Evolutionary conservation across 306 rosid genomes (phyloP), one percentile per base, ranked within the genome.

Genomic region (Dalbergia cochinchinensis): DNA sequence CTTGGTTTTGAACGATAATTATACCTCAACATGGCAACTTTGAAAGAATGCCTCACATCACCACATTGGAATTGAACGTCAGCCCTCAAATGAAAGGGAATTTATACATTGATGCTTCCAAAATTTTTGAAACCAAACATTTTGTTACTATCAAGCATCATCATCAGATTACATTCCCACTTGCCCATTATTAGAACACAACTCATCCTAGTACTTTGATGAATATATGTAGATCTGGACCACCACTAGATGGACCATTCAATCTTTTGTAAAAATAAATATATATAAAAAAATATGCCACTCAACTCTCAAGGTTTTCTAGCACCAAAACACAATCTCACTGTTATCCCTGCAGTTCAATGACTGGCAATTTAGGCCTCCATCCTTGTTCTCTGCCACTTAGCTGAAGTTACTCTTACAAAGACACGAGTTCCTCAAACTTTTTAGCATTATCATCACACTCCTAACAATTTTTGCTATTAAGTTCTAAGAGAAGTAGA

Each of bases 231-330:
- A 18, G 61, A 45, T 26, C 69, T 60, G 44, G 44, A 15, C 69
- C 69, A 15, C 69, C 78, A 19, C 41, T 37, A 33, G 18, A 57
- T 55, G 53, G 35, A 55, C 66, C 48, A 34, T 37, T 71, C 76
- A 55, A 13, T 20, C 55, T 7, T 71, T 55, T 50, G 41, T 68
- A 59, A 59, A 22, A 58, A 39, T 57, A 37, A 12, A 16, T 55
- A 37, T 37, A 20, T 67, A 69, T 11, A 11, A 20, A 48, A 48
- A 35, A 11, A 41, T 12, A 15, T 20, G 45, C 68, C 42, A 59
- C 31, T 37, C 41, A 37, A 37, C 7, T 37, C 5, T 41, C 42
- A 11, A 37, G 44, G 71, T 65, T 44, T 65, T 65, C 2, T 10
- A 41, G 31, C 31, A 39, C 15, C 33, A 37, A n/a, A 37, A 65